Evolutionary conservation across 2,329 filamentous ascomycete species (phyloP), one percentile per base, ranked within the genome.

Genomic region (Aureobasidium sp.): DNA sequence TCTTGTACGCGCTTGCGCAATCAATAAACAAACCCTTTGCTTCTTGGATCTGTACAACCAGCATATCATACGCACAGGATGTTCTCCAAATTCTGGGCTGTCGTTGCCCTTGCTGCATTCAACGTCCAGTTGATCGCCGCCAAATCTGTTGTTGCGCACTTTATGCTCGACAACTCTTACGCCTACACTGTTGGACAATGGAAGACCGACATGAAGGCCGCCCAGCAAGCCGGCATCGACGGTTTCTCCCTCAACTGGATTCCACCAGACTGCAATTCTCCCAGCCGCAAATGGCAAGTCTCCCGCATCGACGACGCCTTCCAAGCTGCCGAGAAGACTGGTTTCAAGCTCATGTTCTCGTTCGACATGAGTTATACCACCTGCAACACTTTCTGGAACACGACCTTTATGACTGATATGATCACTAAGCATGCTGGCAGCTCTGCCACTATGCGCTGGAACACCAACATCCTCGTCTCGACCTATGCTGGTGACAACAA

Each of bases 171-270:
- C 55, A 68, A 68, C 58, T 55, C 64, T 7, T 68, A 64, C 55
- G 64, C 66, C 21, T 68, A 68, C 59, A 57, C 62, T 44, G 54
- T 61, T 6, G 55, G 59, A 34, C 61, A 65, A 56, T 68, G 66
- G 66, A 58, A 63, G 59, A 61, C 56, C 16, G 66, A 68, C 58
- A 68, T 68, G 47, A 54, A 55, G 14, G 53, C 59, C 29, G 66
- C 66, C 16, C 60, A 68, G 54, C 59, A 64, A 34, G 60, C 67
- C 34, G 66, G 66, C 56, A 64, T 68, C 29, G 66, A 68, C 48
- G 66, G 65, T 49, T 68, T 68, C 56, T 65, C 64, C n/a, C 61
- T 70, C 53, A 68, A 69, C 58, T 67, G 63, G 62, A 64, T 64
- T 38, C 65, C 66, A 7, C 67, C 67, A 14, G 60, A 68, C 59